A percentile compares a stretch with the other conserved stretches of the same genome.
phyloP scores from a whole-genome alignment of 2,329 filamentous ascomycete genomes.

The Scortechinia acanthostroma region DNA sequence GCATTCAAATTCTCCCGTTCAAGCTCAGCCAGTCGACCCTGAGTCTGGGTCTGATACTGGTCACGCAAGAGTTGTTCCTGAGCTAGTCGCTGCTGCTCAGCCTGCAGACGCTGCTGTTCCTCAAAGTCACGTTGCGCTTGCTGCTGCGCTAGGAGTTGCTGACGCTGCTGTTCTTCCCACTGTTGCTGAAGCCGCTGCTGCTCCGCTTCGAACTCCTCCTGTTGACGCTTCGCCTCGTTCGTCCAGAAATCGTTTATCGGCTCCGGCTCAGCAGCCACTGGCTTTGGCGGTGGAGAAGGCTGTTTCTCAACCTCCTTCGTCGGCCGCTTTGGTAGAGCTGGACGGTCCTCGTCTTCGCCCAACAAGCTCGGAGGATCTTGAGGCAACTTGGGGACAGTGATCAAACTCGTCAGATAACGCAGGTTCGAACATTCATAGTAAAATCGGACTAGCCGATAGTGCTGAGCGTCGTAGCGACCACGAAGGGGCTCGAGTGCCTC shows the following conservation, averaged over 20 bases:
- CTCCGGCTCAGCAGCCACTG: conserved; percentile 74
- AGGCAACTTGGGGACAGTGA: conserved; percentile 90
- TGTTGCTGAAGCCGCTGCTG: conserved; percentile 82
- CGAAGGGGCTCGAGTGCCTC: conserved; percentile 85
- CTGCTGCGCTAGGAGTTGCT: conserved; percentile 75
- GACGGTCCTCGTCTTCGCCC: conserved; percentile 75
- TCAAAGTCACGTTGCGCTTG: conserved; percentile 94
- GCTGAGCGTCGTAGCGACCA: conserved; percentile 85
- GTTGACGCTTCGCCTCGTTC: conserved; percentile 80
- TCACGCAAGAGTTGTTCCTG: conserved; percentile 84
- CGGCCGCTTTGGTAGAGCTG: conserved; percentile 73
- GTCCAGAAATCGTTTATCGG: conserved; percentile 99
- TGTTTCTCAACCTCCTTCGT: conserved; percentile 66
- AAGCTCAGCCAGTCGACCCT: conserved; percentile 88
- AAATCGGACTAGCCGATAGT: conserved; percentile 92
- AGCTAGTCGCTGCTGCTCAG: conserved; percentile 82
- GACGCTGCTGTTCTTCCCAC: conserved; percentile 72
- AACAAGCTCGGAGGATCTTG: conserved; percentile 88
- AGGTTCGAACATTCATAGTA: conserved; percentile 99
- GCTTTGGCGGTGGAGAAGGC: conserved; percentile 62
- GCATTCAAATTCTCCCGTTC: conserved; percentile 93
- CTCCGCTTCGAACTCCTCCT: conserved; percentile 90
- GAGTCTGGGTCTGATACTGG: conserved; percentile 87
- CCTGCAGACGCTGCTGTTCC: conserved; percentile 79
- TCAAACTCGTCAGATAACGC: conserved; percentile 89